Evolutionary conservation across 2,329 filamentous ascomycete species (phyloP).

Genomic region (Pseudocercospora fijiensis): DNA sequence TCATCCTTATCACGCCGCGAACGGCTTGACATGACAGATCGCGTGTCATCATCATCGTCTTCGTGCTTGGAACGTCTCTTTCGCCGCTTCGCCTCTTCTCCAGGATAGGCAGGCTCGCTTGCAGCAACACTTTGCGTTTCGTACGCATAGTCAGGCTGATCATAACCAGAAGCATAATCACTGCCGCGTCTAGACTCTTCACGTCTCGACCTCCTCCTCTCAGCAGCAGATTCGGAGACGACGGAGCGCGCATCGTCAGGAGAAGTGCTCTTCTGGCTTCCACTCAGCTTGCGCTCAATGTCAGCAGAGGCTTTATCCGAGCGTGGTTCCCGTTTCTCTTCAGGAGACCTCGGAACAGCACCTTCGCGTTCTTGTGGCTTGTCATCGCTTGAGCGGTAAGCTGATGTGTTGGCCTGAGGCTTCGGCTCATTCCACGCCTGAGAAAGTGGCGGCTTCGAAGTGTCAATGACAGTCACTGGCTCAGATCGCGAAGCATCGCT

Average conservation of each 20-base stretch:
- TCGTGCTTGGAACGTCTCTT: slow-evolving; percentile 44
- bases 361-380: not conserved
- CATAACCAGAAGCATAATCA: slow-evolving; percentile 28
- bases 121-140: slow-evolving; percentile 44
- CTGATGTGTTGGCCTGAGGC: not conserved
- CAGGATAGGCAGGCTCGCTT: slow-evolving; percentile 44
- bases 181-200: slow-evolving; percentile 35
- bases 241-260: slow-evolving; percentile 30
- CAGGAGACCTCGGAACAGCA: not conserved
- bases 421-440: slow-evolving; percentile 1
- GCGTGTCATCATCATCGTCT: slow-evolving; percentile 43
- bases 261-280: slow-evolving; percentile 26
- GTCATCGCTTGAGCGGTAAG: not conserved
- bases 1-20: slow-evolving; percentile 43
- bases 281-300: slow-evolving; percentile 13
- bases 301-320: slow-evolving; percentile 6
- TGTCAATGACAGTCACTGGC: slow-evolving; percentile 20
- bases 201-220: slow-evolving; percentile 37
- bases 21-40: slow-evolving; percentile 44
- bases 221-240: slow-evolving; percentile 32
- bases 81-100: slow-evolving; percentile 41
- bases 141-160: slow-evolving; percentile 38
- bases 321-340: slow-evolving; percentile 8
- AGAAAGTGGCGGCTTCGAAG: slow-evolving; percentile 9
- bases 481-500: slow-evolving; percentile 21